Evolutionary conservation across 2,329 filamentous ascomycete genomes (phyloP).

Genomic region (Microcyclospora pomicola): DNA sequence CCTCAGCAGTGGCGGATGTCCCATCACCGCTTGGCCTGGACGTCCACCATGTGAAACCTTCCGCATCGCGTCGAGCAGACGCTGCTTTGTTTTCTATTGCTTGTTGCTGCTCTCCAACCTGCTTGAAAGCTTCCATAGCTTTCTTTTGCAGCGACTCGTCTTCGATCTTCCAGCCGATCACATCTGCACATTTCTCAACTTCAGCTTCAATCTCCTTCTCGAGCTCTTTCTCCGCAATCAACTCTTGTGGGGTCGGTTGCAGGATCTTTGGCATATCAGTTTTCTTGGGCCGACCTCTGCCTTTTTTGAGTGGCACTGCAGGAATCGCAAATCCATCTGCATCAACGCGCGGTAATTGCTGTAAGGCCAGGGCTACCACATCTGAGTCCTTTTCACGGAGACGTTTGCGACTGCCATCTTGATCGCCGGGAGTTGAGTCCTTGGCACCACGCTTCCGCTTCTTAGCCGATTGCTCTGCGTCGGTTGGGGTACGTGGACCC

Average conservation of each 20-base stretch:
- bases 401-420: no score
- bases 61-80: conserved; percentile 33
- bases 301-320: conserved; percentile 22
- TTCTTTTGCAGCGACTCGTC: conserved; percentile 13
- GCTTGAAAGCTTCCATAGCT: conserved; percentile 15
- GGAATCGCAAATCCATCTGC: conserved; percentile 30
- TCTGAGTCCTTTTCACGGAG: no score
- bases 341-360: conserved; percentile 20
- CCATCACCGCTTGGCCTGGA: conserved; percentile 19
- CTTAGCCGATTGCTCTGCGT: neutral
- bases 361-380: neutral
- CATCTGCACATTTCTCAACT: conserved; percentile 16
- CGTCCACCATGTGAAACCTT: conserved; percentile 32
- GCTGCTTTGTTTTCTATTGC: conserved; percentile 31
- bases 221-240: conserved; percentile 33
- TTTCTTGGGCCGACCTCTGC: conserved; percentile 14
- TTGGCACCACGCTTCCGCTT: conserved; percentile 9
- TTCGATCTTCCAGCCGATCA: conserved; percentile 17
- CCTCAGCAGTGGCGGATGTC: conserved; percentile 10
- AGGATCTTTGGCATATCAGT: conserved; percentile 21
- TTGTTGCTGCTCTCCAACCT: conserved; percentile 16
- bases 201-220: conserved; percentile 30
- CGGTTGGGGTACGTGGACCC: neutral
- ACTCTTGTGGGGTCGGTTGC: conserved; percentile 30
- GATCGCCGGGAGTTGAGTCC: conserved; percentile 1